A percentile compares a stretch with the other conserved stretches of the same genome.
phyloP scores from a whole-genome alignment of 2,329 filamentous ascomycete species.

The Myriosclerotinia scirpicola region DNA sequence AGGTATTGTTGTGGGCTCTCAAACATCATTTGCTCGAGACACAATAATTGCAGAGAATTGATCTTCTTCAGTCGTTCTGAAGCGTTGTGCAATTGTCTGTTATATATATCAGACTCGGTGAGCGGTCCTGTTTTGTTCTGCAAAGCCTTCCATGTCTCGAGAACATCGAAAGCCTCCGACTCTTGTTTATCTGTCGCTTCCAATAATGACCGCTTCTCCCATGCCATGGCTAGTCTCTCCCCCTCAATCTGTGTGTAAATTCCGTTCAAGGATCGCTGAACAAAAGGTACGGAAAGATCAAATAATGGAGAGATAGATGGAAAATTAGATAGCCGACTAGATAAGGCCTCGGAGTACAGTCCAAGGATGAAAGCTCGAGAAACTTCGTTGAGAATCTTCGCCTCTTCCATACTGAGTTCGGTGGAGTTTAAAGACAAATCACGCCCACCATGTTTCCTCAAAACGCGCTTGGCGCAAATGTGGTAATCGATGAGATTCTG shows the following conservation, averaged over 20 bases:
- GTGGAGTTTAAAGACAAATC: slow-evolving; percentile 34
- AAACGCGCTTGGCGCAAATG: slow-evolving; percentile 36
- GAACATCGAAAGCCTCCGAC: slow-evolving; percentile 41
- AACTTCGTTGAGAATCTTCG: slow-evolving; percentile 51
- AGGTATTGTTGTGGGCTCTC: slow-evolving; percentile 55
- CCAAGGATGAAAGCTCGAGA: slow-evolving; percentile 56
- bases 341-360: slow-evolving; percentile 50
- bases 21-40: slow-evolving; percentile 53
- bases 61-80: slow-evolving; percentile 53
- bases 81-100: slow-evolving; percentile 52
- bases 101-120: slow-evolving; percentile 51
- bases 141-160: slow-evolving; percentile 49
- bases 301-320: slow-evolving; percentile 48
- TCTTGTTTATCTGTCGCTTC: slow-evolving; percentile 44
- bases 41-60: slow-evolving; percentile 53
- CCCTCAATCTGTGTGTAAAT: slow-evolving; percentile 57
- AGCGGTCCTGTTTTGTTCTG: slow-evolving; percentile 41
- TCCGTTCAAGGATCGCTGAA: slow-evolving; percentile 52
- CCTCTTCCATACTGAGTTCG: slow-evolving; percentile 43
- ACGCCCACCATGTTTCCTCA: slow-evolving; percentile 37
- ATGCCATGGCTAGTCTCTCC: slow-evolving; percentile 52
- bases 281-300: slow-evolving; percentile 28
- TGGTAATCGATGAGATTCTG: slow-evolving; percentile 39
- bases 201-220: slow-evolving; percentile 43
- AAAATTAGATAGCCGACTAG: slow-evolving; percentile 47